These are phyloP conservation scores for Gonium pectorale DNA, from an alignment of 139 green algal species.

Conservation along the genomic window DNA sequence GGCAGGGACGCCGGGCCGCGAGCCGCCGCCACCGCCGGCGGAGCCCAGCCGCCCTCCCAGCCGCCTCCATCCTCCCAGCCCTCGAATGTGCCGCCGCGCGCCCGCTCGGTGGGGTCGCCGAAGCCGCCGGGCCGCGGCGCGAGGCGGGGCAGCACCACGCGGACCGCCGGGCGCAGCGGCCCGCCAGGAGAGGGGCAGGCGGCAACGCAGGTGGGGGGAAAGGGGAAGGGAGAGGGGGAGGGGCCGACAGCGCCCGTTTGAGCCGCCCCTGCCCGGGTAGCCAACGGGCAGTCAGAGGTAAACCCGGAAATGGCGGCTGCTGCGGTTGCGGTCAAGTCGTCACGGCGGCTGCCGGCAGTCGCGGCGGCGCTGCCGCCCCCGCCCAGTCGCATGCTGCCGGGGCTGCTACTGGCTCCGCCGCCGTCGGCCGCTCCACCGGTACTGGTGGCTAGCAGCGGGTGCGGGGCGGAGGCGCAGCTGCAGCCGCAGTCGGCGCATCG, in stretches of 20 bases:
- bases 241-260: neutral
- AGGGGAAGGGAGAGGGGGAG: neutral
- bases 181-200: neutral
- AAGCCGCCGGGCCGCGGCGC: neutral
- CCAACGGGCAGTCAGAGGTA: neutral
- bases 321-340: neutral
- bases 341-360: no score
- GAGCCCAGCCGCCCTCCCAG: neutral
- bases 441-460: no score
- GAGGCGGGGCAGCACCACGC: constrained; percentile 25
- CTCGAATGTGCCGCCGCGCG: no score
- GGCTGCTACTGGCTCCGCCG: neutral
- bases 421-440: neutral
- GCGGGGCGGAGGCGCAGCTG: no score
- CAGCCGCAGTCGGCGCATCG: neutral
- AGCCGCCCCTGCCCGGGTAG: neutral
- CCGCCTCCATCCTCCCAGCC: neutral
- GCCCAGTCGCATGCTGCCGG: no score
- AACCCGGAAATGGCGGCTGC: neutral
- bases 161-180: neutral
- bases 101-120: neutral
- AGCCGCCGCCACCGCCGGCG: neutral
- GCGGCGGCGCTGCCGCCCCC: neutral
- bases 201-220: neutral
- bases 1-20: neutral